Evolutionary conservation across 2,329 filamentous ascomycete species (phyloP).

Genomic region (Hymenoscyphus salicellus): DNA sequence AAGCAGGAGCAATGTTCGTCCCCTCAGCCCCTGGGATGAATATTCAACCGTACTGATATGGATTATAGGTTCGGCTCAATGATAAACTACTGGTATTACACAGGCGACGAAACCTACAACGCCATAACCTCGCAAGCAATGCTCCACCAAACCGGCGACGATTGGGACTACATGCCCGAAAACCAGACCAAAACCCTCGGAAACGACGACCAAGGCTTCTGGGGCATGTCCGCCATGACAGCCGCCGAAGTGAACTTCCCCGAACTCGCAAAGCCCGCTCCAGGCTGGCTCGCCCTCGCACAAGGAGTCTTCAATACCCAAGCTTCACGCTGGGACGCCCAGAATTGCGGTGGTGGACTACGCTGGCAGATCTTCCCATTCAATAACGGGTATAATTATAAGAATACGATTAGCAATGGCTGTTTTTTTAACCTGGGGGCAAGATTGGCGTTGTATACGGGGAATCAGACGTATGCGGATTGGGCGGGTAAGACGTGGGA

Average conservation of each 20-base stretch:
- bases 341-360: constrained; percentile 67
- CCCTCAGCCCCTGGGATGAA: background rate
- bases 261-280: constrained; percentile 51
- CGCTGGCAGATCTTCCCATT: constrained; percentile 83
- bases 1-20: constrained; percentile 13
- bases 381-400: constrained; percentile 79
- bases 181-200: constrained; percentile 61
- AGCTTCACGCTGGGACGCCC: constrained; percentile 65
- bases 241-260: constrained; percentile 65
- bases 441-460: constrained; percentile 71
- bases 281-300: constrained; percentile 68
- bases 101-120: constrained; percentile 70
- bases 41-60: background rate
- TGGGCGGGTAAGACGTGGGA: constrained; percentile 75
- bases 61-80: constrained; percentile 53
- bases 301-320: constrained; percentile 81
- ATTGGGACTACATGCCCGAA: constrained; percentile 72
- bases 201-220: constrained; percentile 73
- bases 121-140: constrained; percentile 58
- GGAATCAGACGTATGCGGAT: constrained; percentile 70
- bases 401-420: constrained; percentile 61
- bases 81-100: constrained; percentile 83
- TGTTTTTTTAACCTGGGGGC: constrained; percentile 62
- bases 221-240: constrained; percentile 67
- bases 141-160: constrained; percentile 67